Conservation (phyloP, 768 basidiomycete genomes). For the Bullera alba region DNA sequence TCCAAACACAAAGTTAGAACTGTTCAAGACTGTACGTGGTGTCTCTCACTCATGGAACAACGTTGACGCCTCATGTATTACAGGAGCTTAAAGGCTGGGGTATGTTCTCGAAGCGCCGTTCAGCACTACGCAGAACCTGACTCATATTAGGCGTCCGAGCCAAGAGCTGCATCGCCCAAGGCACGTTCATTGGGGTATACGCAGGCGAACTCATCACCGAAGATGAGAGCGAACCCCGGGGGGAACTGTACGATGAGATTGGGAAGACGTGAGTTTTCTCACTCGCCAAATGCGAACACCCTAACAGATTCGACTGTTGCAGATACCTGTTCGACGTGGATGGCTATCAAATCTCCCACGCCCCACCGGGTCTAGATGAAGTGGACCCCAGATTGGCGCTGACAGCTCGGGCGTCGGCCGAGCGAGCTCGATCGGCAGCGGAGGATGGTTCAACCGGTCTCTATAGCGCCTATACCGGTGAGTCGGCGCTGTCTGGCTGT, state of each 20-base stretch:
- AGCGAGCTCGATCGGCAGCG: conserved; percentile 14
- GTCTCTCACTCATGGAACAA: not conserved
- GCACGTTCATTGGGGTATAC: conserved; percentile 76
- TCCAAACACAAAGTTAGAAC: conserved; percentile 57
- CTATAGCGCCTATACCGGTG: conserved; percentile 29
- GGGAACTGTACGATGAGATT: conserved; percentile 50
- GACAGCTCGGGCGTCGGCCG: conserved; percentile 31
- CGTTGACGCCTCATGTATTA: not conserved
- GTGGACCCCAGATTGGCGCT: conserved; percentile 33
- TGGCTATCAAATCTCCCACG: conserved; percentile 56
- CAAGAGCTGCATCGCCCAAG: conserved; percentile 58
- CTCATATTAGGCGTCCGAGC: conserved; percentile 59
- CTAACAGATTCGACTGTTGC: conserved; percentile 20
- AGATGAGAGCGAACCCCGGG: conserved; percentile 60
- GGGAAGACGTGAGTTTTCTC: conserved; percentile 45
- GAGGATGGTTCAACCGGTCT: conserved; percentile 36
- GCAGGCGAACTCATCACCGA: conserved; percentile 74
- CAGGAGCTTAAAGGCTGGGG: conserved; percentile 69
- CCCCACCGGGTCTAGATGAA: conserved; percentile 23
- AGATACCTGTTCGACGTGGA: conserved; percentile 79
- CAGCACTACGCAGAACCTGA: conserved; percentile 1
- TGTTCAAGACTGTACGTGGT: conserved; percentile 51
- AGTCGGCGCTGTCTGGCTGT: conserved; percentile 1
- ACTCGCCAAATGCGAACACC: conserved; percentile 8
- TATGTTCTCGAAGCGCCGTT: too few species aligned